Evolutionary conservation across 305 asterid genomes (phyloP), one percentile per base, ranked within the genome.

Genomic region (Withania somnifera): DNA sequence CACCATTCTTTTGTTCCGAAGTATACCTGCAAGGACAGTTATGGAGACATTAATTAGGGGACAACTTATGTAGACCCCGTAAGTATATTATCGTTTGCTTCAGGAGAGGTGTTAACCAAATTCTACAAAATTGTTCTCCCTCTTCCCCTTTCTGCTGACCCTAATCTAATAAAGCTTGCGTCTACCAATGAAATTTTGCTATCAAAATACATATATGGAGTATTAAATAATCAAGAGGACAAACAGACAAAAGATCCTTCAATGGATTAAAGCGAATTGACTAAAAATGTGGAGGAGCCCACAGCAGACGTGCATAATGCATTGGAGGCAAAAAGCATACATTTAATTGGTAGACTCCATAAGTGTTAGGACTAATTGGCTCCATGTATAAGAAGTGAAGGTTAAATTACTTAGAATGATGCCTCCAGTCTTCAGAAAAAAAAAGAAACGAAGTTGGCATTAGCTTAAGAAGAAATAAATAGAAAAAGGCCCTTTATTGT

Each of bases 1-100:
- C 85, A 88, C 98, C 98, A 94, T 94, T 86, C 84, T 76, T 38
- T 75, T 19, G 56, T 28, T 75, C 28, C 58, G 1, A 28, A 45
- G 3, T 71, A 24, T 2, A 42, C 57, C 58, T 67, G 76, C 76
- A 71, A 13, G 36, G 6, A 69, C 11, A 69, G 6, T 71, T 71
- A 7, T 45, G 58, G 17, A 45, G 38, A 71, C 7, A 24, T 7
- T 26, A 36, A 24, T n/a, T n/a, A n/a, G n/a, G n/a, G n/a, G n/a
- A n/a, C 36, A 60, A 26, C 17, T 57, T 57, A 26, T 58, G n/a
- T n/a, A n/a, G n/a, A n/a, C n/a, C n/a, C n/a, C n/a, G n/a, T n/a
- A n/a, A n/a, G n/a, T n/a, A n/a, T n/a, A n/a, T n/a, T n/a, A n/a
- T n/a, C n/a, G n/a, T n/a, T n/a, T n/a, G n/a, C n/a, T 24, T 11